Conservation (phyloP, 345 rosid genomes). For the Zanthoxylum bungeanum region DNA sequence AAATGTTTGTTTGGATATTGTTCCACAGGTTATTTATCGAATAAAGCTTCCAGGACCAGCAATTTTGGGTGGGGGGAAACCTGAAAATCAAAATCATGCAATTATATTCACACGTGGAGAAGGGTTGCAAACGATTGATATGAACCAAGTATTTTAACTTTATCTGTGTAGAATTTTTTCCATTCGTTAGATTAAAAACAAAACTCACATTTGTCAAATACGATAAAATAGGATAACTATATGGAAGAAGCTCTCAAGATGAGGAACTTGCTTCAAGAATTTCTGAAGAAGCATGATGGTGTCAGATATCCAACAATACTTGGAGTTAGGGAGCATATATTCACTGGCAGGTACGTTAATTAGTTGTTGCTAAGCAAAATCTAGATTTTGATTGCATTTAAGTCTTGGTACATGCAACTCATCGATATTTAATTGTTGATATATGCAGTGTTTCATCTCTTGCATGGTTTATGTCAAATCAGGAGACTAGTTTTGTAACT, state of each 20-base stretch:
- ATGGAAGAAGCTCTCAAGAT: slow-evolving; percentile 86
- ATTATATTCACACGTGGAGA: slow-evolving; percentile 63
- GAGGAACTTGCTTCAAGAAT: slow-evolving; percentile 79
- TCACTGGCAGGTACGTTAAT: slow-evolving; percentile 61
- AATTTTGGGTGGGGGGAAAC: slow-evolving; percentile 58
- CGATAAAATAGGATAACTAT: slow-evolving; percentile 57
- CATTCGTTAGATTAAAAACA: not conserved
- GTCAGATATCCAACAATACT: slow-evolving; percentile 69
- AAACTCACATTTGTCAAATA: not conserved
- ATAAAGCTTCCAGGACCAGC: slow-evolving; percentile 64
- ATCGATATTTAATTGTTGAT: not conserved
- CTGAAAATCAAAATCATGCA: slow-evolving; percentile 64
- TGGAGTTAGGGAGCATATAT: slow-evolving; percentile 79
- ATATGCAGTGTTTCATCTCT: slow-evolving; percentile 77
- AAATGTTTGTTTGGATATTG: slow-evolving; percentile 8
- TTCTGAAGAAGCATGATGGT: slow-evolving; percentile 61
- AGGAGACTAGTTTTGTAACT: slow-evolving; percentile 82
- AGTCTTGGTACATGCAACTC: not conserved
- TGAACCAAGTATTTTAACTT: slow-evolving; percentile 45
- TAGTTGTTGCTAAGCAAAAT: not conserved
- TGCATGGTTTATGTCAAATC: slow-evolving; percentile 92
- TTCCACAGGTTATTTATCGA: slow-evolving; percentile 43
- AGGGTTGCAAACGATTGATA: slow-evolving; percentile 61
- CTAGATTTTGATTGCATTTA: not conserved
- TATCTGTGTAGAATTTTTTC: not conserved